Conservation (phyloP, 2,329 filamentous ascomycete species). For the Fusarium brevicatenulatum region DNA sequence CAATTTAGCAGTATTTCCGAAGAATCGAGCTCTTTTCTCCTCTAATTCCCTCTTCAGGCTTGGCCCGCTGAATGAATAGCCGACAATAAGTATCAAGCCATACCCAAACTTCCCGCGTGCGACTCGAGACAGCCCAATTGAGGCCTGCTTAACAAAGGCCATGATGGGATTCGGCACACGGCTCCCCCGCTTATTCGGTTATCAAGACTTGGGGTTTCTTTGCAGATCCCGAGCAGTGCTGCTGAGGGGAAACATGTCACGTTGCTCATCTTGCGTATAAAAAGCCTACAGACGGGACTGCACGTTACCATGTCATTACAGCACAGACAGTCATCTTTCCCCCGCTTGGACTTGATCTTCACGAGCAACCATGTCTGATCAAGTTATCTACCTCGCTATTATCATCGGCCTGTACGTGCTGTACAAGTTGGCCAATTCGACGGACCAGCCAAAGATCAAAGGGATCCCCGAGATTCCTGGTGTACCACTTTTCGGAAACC, state of each 20-base stretch:
- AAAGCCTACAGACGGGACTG: not conserved
- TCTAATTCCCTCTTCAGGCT: not conserved
- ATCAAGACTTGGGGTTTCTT: not conserved
- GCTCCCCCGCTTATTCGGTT: constrained; percentile 25
- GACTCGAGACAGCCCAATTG: constrained; percentile 3
- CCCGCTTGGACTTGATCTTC: not conserved
- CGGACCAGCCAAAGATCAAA: constrained; percentile 70
- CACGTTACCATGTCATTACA: not conserved
- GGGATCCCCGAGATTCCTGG: constrained; percentile 70
- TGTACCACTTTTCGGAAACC: constrained; percentile 70
- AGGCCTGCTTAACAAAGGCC: not conserved
- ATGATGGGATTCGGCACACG: constrained; percentile 11
- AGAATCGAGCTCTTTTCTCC: not conserved
- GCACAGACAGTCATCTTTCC: not conserved
- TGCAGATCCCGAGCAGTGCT: constrained; percentile 1
- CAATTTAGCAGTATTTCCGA: not conserved
- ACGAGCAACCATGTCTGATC: constrained; percentile 21
- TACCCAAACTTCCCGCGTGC: not conserved
- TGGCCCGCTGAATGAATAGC: not conserved
- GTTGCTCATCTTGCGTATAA: constrained; percentile 5
- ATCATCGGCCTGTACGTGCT: constrained; percentile 14
- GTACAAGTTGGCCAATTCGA: constrained; percentile 53
- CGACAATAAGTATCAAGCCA: not conserved
- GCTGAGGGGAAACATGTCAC: constrained; percentile 13
- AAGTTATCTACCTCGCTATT: constrained; percentile 14